These are phyloP conservation scores for Cercospora janseana DNA, from an alignment of 2,329 filamentous ascomycete species.

Conservation along the genomic window DNA sequence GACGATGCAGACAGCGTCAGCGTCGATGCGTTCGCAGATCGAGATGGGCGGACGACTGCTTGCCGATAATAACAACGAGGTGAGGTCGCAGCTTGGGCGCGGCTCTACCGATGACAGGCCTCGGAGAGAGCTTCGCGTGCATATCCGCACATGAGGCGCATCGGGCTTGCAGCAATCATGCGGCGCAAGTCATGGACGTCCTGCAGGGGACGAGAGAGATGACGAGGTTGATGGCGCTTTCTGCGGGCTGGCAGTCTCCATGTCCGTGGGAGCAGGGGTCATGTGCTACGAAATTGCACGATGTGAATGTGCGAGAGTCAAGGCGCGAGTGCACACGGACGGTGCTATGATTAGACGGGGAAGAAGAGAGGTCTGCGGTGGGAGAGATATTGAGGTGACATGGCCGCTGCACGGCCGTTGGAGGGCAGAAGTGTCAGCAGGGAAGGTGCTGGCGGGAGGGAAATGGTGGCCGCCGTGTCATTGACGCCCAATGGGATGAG, in stretches of 20 bases:
- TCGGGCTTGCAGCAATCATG: too few relatives aligned
- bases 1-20: not conserved
- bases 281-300: too few relatives aligned
- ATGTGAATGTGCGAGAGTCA: too few relatives aligned
- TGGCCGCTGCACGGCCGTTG: not conserved
- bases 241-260: not conserved
- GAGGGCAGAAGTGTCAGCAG: too few relatives aligned
- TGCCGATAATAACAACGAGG: constrained; percentile 1
- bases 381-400: too few relatives aligned
- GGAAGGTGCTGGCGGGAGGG: not conserved
- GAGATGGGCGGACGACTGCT: not conserved
- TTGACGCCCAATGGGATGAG: constrained; percentile 1
- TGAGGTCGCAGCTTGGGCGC: constrained; percentile 3
- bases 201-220: not conserved
- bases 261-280: too few relatives aligned
- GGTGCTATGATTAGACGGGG: too few relatives aligned
- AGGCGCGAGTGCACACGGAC: too few relatives aligned
- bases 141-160: too few relatives aligned
- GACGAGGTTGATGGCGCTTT: not conserved
- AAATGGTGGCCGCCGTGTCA: not conserved
- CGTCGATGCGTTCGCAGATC: not conserved
- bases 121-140: too few relatives aligned
- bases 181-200: constrained; percentile 5
- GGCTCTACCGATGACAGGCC: constrained; percentile 2
- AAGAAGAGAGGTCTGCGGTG: too few relatives aligned